phyloP scores from a whole-genome alignment of 805 yeast genomes.

The Starmerella bombi region DNA sequence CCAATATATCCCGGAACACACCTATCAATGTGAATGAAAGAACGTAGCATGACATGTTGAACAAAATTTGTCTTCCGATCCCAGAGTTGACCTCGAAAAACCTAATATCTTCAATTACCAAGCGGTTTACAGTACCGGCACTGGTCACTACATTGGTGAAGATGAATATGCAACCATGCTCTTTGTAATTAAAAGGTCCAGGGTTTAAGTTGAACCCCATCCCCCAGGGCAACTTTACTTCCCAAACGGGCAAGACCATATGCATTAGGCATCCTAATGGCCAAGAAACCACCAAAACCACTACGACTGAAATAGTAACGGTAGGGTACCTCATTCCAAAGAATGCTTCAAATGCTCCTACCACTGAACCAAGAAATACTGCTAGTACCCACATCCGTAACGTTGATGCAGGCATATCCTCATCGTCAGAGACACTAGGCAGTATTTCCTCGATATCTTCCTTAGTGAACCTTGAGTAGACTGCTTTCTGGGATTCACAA shows the following conservation, averaged over 20 bases:
- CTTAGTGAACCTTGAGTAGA: not conserved
- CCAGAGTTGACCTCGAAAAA: slow-evolving; percentile 32
- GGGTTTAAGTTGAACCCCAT: slow-evolving; percentile 41
- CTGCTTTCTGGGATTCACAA: no score
- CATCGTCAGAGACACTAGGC: not conserved
- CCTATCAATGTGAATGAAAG: slow-evolving; percentile 61
- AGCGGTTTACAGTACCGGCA: slow-evolving; percentile 46
- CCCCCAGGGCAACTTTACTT: slow-evolving; percentile 31
- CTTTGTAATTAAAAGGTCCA: slow-evolving; percentile 47
- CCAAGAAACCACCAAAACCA: slow-evolving; percentile 37
- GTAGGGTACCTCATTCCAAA: not conserved
- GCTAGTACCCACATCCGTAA: not conserved
- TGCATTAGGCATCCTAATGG: slow-evolving; percentile 47
- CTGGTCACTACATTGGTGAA: slow-evolving; percentile 1
- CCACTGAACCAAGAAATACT: not conserved
- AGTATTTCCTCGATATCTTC: not conserved
- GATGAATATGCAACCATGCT: slow-evolving; percentile 43
- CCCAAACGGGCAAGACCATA: slow-evolving; percentile 25
- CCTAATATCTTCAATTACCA: slow-evolving; percentile 40
- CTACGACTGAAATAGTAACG: not conserved
- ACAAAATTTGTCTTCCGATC: slow-evolving; percentile 45
- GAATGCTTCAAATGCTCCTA: not conserved
- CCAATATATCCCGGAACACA: slow-evolving; percentile 41
- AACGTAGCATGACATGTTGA: slow-evolving; percentile 43
- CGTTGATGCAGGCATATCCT: not conserved